Base-by-base conservation (phyloP, 73 alveolate species). In the Paramecium biaurelia region DNA sequence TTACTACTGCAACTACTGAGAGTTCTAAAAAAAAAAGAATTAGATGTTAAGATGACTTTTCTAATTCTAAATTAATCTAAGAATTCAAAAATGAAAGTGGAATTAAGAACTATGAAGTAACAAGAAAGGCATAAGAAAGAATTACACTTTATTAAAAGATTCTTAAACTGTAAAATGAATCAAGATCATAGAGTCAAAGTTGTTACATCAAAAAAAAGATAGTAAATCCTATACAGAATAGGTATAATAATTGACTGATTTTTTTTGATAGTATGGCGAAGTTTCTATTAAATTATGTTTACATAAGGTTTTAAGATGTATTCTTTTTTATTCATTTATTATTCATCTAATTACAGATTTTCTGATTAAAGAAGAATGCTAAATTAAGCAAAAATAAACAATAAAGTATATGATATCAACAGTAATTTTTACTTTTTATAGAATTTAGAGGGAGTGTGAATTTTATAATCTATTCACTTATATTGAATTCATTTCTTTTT, bases 91-190 rank as follows among this genome's bases (percentile, higher is more conserved):
- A 30, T 63, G 84, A 63, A 12, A 26, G 49, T 14, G 24, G 84
- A 5, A 14, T 30, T 6, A 63, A 32, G 26, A 63, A 63, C 24
- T 63, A 63, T 63, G 84, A 63, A 32, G 26, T 63, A 23, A 63
- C 84, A 32, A 63, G 84, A 63, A 63, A 63, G 15, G 84, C 84
- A 12, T 30, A 63, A 63, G 84, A 63, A 7, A 63, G 84, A 63
- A 26, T 63, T 26, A 63, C 45, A 5, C 47, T 63, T 3, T 63
- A 63, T 63, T 63, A 63, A 63, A 63, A 63, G 28, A 30, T 63
- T 15, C 45, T 63, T 30, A 26, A 32, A 63, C 3, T 30, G 34
- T 63, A 63, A 63, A 63, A 63, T 63, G 49, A 26, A 24, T 30
- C 41, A 30, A 63, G 84, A 63, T 63, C 84, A 32, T 30, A 26